Percentiles rank a stretch among this genome's conserved stretches.
phyloP scores from a whole-genome alignment of 2,329 filamentous ascomycete genomes.

The Verticillium tricorpus region DNA sequence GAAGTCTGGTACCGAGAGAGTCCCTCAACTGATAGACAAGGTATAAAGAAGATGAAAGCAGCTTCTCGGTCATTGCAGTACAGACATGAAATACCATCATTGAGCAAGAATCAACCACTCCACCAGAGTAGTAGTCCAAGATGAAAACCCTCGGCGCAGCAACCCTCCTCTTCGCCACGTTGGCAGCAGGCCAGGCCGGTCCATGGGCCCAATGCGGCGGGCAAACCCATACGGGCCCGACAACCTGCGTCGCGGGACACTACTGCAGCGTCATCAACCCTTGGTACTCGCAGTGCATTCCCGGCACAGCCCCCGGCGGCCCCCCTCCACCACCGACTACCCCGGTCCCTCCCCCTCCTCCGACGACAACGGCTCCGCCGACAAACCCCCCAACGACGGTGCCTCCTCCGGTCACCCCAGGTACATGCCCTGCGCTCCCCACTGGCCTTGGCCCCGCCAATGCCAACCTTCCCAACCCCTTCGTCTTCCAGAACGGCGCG shows the following conservation, averaged over 20 bases:
- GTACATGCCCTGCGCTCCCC: constrained; percentile 6
- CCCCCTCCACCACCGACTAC: constrained; percentile 1
- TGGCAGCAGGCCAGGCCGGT: constrained; percentile 8
- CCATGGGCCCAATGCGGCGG: constrained; percentile 39
- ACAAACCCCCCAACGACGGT: neutral
- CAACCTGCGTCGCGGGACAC: constrained; percentile 36
- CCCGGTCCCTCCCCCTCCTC: neutral
- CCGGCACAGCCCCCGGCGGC: constrained; percentile 5
- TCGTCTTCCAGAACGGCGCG: constrained; percentile 30
- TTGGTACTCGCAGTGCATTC: constrained; percentile 37
- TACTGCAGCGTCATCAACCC: constrained; percentile 30
- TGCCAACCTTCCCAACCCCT: constrained; percentile 25
- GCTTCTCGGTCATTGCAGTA: no score
- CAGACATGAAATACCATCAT: no score
- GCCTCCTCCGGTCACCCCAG: constrained; percentile 1
- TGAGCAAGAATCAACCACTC: neutral
- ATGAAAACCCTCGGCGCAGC: constrained; percentile 2
- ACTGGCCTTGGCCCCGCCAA: constrained; percentile 7
- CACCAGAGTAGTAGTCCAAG: neutral
- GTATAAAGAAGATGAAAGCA: no score
- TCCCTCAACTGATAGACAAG: no score
- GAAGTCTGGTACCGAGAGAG: no score
- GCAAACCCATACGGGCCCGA: constrained; percentile 27
- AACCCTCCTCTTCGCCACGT: constrained; percentile 2
- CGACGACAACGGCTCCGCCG: neutral